Evolutionary conservation across 768 basidiomycete species (phyloP).

Genomic region (Boletus speciosus): DNA sequence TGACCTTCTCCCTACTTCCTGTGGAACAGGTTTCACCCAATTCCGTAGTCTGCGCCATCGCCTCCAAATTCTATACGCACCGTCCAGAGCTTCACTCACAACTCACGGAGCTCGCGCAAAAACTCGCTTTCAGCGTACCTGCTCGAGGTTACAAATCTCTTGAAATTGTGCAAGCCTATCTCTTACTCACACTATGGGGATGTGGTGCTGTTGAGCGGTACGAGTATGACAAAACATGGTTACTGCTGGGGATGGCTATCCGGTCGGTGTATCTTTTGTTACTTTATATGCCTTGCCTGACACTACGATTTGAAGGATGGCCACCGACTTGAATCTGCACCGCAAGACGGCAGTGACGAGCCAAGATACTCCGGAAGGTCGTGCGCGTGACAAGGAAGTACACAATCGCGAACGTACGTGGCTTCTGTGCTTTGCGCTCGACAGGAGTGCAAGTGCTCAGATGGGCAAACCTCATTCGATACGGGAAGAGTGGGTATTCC

Average conservation of each 20-base stretch:
- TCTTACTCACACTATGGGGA: constrained; percentile 86
- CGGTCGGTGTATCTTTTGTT: constrained; percentile 42
- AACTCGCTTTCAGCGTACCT: constrained; percentile 84
- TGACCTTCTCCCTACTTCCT: constrained; percentile 14
- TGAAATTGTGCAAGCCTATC: constrained; percentile 93
- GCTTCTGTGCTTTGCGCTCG: constrained; percentile 83
- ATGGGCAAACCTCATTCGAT: constrained; percentile 96
- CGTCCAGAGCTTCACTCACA: constrained; percentile 80
- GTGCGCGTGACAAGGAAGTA: constrained; percentile 76
- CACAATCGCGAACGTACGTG: constrained; percentile 95
- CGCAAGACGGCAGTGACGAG: constrained; percentile 66
- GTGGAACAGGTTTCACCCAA: not conserved
- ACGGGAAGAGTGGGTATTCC: constrained; percentile 77
- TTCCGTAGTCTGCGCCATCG: constrained; percentile 83
- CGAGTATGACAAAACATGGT: constrained; percentile 95
- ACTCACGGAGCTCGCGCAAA: constrained; percentile 78
- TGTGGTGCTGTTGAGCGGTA: constrained; percentile 94
- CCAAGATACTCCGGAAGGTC: constrained; percentile 74
- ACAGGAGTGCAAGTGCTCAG: constrained; percentile 88
- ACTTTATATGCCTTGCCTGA: constrained; percentile 6
- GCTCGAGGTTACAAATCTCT: constrained; percentile 88
- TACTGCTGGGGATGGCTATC: constrained; percentile 82
- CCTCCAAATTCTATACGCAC: constrained; percentile 82
- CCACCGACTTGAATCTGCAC: constrained; percentile 92
- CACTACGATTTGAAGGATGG: constrained; percentile 59